phyloP scores from a whole-genome alignment of 2,329 filamentous ascomycete species.

The Calonectria crousiana region DNA sequence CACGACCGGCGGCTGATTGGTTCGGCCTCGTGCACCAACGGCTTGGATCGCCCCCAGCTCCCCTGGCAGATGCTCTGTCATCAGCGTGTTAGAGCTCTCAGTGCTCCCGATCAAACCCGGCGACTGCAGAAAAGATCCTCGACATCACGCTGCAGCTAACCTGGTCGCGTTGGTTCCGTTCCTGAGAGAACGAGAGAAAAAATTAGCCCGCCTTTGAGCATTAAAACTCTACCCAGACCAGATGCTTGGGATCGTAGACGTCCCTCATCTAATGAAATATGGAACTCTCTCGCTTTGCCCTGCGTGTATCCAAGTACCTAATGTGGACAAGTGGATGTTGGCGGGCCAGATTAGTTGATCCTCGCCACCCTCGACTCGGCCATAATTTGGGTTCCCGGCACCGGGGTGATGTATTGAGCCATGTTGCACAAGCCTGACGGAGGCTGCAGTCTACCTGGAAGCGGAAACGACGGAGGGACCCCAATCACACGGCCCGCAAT shows the following conservation, averaged over 20 bases:
- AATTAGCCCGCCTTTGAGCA: constrained; percentile 5
- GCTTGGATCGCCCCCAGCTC: constrained; percentile 34
- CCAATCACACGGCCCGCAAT: constrained; percentile 14
- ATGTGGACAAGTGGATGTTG: constrained; percentile 24
- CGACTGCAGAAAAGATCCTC: constrained; percentile 28
- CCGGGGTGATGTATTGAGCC: constrained; percentile 24
- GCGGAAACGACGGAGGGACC: constrained; percentile 17
- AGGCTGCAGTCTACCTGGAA: constrained; percentile 9
- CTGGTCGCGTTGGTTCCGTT: constrained; percentile 19
- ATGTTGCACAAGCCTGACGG: constrained; percentile 20
- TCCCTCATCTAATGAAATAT: constrained; percentile 3
- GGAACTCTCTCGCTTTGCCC: constrained; percentile 1
- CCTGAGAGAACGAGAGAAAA: constrained; percentile 2
- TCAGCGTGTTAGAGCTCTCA: constrained; percentile 21
- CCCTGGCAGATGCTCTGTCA: constrained; percentile 28
- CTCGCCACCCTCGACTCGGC: constrained; percentile 24
- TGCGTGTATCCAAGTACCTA: constrained; percentile 12
- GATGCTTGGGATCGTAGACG: background rate
- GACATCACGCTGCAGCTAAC: constrained; percentile 26
- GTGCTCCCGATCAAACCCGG: background rate
- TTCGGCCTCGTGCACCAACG: constrained; percentile 27
- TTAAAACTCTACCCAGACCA: background rate
- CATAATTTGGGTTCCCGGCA: constrained; percentile 11
- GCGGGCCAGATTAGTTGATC: constrained; percentile 26
- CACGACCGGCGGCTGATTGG: constrained; percentile 38